phyloP scores from a whole-genome alignment of 2,329 filamentous ascomycete species.

The Penicillium sp. region DNA sequence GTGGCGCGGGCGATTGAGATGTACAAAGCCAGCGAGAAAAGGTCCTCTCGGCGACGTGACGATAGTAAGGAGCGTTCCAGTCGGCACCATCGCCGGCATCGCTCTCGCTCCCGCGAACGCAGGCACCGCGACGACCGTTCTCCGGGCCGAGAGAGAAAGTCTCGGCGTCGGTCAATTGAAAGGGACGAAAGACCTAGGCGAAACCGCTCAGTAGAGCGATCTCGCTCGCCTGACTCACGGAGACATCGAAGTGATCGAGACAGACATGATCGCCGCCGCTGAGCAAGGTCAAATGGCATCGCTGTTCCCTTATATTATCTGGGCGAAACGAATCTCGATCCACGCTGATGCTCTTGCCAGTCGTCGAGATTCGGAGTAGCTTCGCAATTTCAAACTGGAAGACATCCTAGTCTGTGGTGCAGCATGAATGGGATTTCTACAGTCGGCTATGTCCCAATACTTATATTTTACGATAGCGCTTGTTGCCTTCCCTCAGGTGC shows the following conservation, averaged over 20 bases:
- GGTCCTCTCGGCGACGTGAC: slow-evolving; percentile 31
- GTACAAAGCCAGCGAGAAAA: slow-evolving; percentile 53
- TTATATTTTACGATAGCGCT: not conserved
- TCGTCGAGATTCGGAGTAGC: no score
- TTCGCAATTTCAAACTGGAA: no score
- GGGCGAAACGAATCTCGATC: no score
- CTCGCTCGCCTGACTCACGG: slow-evolving; percentile 27
- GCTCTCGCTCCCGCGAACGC: slow-evolving; percentile 36
- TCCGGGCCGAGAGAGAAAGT: slow-evolving; percentile 23
- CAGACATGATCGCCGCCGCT: slow-evolving; percentile 33
- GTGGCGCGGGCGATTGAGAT: slow-evolving; percentile 66
- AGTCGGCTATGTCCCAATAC: not conserved
- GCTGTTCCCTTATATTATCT: no score
- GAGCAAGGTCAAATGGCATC: slow-evolving; percentile 12
- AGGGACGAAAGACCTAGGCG: slow-evolving; percentile 29
- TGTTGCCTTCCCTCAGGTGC: slow-evolving; percentile 21
- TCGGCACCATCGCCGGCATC: slow-evolving; percentile 47
- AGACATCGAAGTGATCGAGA: slow-evolving; percentile 26
- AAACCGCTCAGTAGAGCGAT: slow-evolving; percentile 28
- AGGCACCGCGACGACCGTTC: slow-evolving; percentile 31
- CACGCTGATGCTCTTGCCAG: no score
- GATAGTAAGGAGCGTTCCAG: slow-evolving; percentile 40
- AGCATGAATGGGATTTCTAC: not conserved
- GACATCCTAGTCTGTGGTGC: no score
- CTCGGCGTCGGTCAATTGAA: slow-evolving; percentile 25